phyloP scores from a whole-genome alignment of 179 eudicot genomes.

The Camellia oleifera region DNA sequence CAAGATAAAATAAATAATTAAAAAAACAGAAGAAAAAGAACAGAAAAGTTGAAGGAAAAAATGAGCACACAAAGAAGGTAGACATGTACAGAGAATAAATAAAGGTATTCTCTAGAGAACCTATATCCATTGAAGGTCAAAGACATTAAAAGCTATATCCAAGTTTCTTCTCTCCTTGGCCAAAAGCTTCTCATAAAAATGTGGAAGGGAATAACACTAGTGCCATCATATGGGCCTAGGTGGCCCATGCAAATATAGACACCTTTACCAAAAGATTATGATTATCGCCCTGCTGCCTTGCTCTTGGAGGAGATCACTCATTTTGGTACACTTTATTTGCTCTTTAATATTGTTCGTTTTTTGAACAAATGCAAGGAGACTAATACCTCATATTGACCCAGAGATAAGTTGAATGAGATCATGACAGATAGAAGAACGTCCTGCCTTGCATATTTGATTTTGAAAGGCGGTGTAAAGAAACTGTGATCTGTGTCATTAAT shows the following conservation, averaged over 20 bases:
- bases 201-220: too few relatives aligned
- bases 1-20: neutral
- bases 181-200: neutral
- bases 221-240: neutral
- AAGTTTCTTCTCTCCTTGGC: neutral
- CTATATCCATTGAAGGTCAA: neutral
- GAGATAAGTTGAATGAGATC: conserved; percentile 77
- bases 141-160: neutral
- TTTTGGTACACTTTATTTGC: neutral
- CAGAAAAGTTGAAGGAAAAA: neutral
- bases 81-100: neutral
- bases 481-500: conserved; percentile 91
- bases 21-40: neutral
- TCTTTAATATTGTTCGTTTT: too few relatives aligned
- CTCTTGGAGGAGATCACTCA: neutral
- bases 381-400: conserved; percentile 58
- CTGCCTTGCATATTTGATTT: conserved; percentile 94
- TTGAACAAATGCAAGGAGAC: neutral
- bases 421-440: conserved; percentile 85
- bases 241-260: neutral
- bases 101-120: neutral
- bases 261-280: neutral
- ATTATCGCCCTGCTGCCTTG: neutral
- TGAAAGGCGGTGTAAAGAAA: conserved; percentile 84
- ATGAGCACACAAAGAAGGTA: neutral